Evolutionary conservation across 345 rosid genomes (phyloP).

Genomic region (Geranium rotundifolium): DNA sequence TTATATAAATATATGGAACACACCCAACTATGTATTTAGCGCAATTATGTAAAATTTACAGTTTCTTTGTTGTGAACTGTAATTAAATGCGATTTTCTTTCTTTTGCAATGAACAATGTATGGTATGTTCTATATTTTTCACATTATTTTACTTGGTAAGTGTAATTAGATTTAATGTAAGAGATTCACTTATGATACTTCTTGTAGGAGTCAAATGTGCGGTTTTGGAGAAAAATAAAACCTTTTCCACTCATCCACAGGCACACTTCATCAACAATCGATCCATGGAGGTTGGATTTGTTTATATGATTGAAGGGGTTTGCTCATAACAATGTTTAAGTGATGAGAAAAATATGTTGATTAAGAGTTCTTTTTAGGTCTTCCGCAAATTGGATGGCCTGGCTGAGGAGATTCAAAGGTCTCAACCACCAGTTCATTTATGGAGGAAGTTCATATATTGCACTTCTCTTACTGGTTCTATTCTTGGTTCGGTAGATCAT

Average conservation of each 20-base stretch:
- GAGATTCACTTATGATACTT: slow-evolving; percentile 1
- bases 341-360: slow-evolving; percentile 1
- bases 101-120: no score
- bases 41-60: no score
- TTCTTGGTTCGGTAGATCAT: slow-evolving; percentile 88
- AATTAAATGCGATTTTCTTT: no score
- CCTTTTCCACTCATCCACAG: slow-evolving; percentile 72
- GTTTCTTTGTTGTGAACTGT: no score
- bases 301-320: slow-evolving; percentile 1
- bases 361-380: slow-evolving; percentile 29
- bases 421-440: slow-evolving; percentile 72
- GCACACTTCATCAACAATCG: slow-evolving; percentile 96
- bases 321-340: background rate
- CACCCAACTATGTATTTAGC: no score
- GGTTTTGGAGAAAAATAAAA: slow-evolving; percentile 61
- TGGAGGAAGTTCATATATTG: slow-evolving; percentile 96
- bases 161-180: background rate
- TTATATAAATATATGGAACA: no score
- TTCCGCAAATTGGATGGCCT: slow-evolving; percentile 73
- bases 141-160: background rate
- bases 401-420: slow-evolving; percentile 71
- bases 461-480: slow-evolving; percentile 70
- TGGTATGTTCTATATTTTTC: background rate
- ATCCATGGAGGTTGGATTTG: slow-evolving; percentile 71
- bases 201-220: slow-evolving; percentile 60